Conservation (phyloP, 2,329 filamentous ascomycete species). For the Pseudophaeomoniella oleicola region DNA sequence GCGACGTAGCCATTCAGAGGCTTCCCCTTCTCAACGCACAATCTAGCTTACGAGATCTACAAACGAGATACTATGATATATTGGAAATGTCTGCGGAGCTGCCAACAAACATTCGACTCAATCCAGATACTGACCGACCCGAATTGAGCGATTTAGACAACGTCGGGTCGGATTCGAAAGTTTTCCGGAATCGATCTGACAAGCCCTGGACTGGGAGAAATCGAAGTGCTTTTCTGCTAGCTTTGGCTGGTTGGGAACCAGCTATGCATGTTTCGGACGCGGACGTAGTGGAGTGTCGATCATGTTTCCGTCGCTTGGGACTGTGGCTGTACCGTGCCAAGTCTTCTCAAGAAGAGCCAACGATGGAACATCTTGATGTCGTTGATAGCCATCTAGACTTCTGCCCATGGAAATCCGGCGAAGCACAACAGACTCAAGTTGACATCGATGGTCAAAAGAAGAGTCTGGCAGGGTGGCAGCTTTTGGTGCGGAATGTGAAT, state of each 20-base stretch:
- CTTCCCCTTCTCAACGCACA: conserved; percentile 49
- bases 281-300: conserved; percentile 61
- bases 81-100: conserved; percentile 19
- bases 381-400: conserved; percentile 66
- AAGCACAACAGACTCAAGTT: conserved; percentile 12
- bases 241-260: background rate
- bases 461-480: conserved; percentile 10
- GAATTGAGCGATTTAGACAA: background rate
- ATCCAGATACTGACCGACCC: background rate
- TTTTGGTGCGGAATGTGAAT: conserved; percentile 9
- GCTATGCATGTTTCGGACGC: conserved; percentile 35
- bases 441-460: conserved; percentile 4
- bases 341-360: conserved; percentile 38
- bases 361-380: conserved; percentile 54
- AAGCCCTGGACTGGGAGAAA: background rate
- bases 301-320: conserved; percentile 76
- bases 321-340: conserved; percentile 67
- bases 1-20: conserved; percentile 59
- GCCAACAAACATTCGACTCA: background rate
- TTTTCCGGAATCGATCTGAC: background rate
- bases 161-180: background rate
- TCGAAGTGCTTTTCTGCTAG: background rate
- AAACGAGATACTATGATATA: conserved; percentile 48
- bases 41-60: conserved; percentile 42
- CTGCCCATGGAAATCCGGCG: conserved; percentile 49